A percentile compares a stretch with the other conserved stretches of the same genome.
Evolutionary conservation across 1,139 yeast genomes (phyloP).

Genomic region (Candida buenavistaensis): DNA sequence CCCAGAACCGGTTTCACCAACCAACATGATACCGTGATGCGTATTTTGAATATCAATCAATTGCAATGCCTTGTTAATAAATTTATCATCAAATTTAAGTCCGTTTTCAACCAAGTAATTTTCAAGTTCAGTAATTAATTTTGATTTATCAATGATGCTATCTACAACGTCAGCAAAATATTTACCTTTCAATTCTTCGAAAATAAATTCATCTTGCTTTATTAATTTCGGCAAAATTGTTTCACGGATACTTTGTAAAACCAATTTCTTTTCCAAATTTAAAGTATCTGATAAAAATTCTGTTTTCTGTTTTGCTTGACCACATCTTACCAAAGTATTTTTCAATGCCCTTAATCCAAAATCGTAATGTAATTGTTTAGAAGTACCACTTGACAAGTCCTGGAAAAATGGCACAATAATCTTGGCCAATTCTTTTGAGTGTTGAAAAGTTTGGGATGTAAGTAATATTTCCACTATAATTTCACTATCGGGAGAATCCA

Average conservation of each 20-base stretch:
- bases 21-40: slow-evolving; percentile 80
- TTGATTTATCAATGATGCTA: slow-evolving; percentile 16
- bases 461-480: slow-evolving; percentile 73
- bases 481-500: slow-evolving; percentile 71
- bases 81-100: slow-evolving; percentile 30
- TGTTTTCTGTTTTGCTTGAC: slow-evolving; percentile 39
- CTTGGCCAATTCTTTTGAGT: slow-evolving; percentile 48
- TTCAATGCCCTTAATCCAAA: slow-evolving; percentile 87
- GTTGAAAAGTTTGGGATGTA: slow-evolving; percentile 67
- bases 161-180: slow-evolving; percentile 23
- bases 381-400: slow-evolving; percentile 35
- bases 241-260: slow-evolving; percentile 56
- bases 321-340: slow-evolving; percentile 61
- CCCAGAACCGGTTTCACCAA: slow-evolving; percentile 78
- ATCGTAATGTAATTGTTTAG: slow-evolving; percentile 76
- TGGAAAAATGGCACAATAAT: slow-evolving; percentile 58
- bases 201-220: slow-evolving; percentile 45
- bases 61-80: slow-evolving; percentile 63
- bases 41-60: slow-evolving; percentile 60
- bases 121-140: slow-evolving; percentile 18
- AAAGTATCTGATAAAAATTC: slow-evolving; percentile 6
- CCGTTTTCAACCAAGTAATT: slow-evolving; percentile 20
- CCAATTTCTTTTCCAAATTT: slow-evolving; percentile 36
- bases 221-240: slow-evolving; percentile 68
- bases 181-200: slow-evolving; percentile 29